Evolutionary conservation across 495 filamentous ascomycete species (phyloP).

Genomic region (Cryomyces minteri): DNA sequence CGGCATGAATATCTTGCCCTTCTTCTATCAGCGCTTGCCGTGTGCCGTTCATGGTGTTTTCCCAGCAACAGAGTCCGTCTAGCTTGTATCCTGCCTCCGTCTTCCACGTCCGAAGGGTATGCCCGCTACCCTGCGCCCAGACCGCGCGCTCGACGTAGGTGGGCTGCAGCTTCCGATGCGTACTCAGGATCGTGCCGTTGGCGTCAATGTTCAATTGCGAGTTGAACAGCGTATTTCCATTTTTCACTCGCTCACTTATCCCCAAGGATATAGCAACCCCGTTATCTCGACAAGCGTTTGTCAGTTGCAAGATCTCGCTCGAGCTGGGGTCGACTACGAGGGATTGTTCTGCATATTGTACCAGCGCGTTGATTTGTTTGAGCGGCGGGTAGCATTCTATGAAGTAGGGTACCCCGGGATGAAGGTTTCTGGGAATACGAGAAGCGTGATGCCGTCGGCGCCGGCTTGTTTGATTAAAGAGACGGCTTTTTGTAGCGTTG

Average conservation of each 20-base stretch:
- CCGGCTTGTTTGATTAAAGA: slow-evolving; percentile 6
- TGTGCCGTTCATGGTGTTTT: too few species aligned
- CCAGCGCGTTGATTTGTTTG: not conserved
- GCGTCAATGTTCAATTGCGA: not conserved
- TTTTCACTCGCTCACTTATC: not conserved
- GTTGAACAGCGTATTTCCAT: not conserved
- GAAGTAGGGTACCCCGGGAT: too few species aligned
- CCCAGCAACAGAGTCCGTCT: too few species aligned
- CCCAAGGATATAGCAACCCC: not conserved
- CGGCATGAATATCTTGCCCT: slow-evolving; percentile 22
- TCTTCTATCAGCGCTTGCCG: slow-evolving; percentile 23
- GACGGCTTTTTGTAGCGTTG: slow-evolving; percentile 3
- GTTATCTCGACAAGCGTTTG: not conserved
- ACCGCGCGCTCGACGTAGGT: too few species aligned
- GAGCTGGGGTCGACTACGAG: not conserved
- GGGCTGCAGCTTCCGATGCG: not conserved
- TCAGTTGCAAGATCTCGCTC: not conserved
- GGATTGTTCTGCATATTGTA: not conserved
- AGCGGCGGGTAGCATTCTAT: slow-evolving; percentile 1
- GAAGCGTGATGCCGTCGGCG: slow-evolving; percentile 6
- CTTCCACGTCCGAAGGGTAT: too few species aligned
- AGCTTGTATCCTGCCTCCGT: too few species aligned
- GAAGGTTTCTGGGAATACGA: slow-evolving; percentile 9
- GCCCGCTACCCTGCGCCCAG: too few species aligned
- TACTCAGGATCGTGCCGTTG: not conserved